These are phyloP conservation scores for Boletus sp. DNA, from an alignment of 768 basidiomycete species.

Conservation along the genomic window DNA sequence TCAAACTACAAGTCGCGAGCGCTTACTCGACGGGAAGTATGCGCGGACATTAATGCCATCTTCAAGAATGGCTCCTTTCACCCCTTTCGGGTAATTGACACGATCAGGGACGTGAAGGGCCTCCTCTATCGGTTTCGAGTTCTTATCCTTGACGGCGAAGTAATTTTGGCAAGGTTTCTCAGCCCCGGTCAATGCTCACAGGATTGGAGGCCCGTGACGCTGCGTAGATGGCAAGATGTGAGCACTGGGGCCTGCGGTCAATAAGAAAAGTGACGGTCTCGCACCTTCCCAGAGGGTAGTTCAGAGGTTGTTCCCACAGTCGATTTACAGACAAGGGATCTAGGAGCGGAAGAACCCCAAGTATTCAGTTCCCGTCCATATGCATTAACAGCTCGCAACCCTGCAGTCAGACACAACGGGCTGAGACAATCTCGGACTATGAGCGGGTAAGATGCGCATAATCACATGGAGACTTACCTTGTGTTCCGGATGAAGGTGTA, in stretches of 20 bases:
- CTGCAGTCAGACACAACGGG: slow-evolving; percentile 64
- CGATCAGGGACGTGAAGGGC: slow-evolving; percentile 59
- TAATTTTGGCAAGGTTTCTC: slow-evolving; percentile 46
- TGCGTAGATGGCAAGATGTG: slow-evolving; percentile 14
- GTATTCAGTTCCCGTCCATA: not conserved
- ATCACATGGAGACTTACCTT: slow-evolving; percentile 38
- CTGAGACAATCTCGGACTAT: slow-evolving; percentile 27
- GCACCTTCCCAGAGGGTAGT: slow-evolving; percentile 66
- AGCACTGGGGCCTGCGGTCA: not conserved
- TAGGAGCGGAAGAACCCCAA: not conserved
- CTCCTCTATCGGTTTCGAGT: slow-evolving; percentile 45
- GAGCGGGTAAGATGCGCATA: not conserved
- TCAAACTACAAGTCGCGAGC: not conserved
- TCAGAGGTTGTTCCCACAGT: slow-evolving; percentile 45
- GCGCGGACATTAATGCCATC: slow-evolving; percentile 60
- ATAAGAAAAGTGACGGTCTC: not conserved
- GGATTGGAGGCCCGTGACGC: slow-evolving; percentile 53
- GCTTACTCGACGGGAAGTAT: slow-evolving; percentile 69
- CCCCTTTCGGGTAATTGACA: slow-evolving; percentile 62
- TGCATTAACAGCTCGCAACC: slow-evolving; percentile 43
- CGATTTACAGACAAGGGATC: no score
- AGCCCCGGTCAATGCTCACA: slow-evolving; percentile 32
- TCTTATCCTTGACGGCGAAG: slow-evolving; percentile 66
- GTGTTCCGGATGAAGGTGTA: slow-evolving; percentile 60
- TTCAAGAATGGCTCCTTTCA: slow-evolving; percentile 55